Evolutionary conservation across 371 early-diverging fungal genomes (phyloP), one percentile per base, ranked within the genome.

Genomic region (Rhizopus arrhizus): DNA sequence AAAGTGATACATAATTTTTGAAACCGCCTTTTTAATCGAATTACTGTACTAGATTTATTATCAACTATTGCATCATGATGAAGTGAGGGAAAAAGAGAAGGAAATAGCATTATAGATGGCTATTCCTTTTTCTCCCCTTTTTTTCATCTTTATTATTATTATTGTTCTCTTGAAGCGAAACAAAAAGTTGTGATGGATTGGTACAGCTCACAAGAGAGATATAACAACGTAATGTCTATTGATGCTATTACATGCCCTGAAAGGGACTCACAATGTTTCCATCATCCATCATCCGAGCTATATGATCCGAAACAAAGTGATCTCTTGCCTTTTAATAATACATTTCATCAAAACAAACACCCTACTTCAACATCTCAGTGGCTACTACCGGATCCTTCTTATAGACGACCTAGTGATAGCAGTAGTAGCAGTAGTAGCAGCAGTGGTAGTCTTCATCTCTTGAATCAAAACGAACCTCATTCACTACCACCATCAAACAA

Each of bases 201-300:
- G 12, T 38, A 31, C 7, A 43, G 3, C 10, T 36, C 3, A 47
- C 29, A 56, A 45, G 49, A 52, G 8, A 29, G 53, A 45, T n/a
- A 11, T 42, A 59, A 41, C 32, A 65, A 56, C 50, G 47, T 65
- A n/a, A 65, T 65, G 65, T 65, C 65, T 32, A 65, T 65, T 46
- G 59, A 40, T 46, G 61, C 60, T 8, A 56, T 65, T 51, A 65
- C 61, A 13, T 65, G 56, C 38, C 57, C 63, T 12, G 40, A 49
- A 40, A 28, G 28, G 13, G 47, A 16, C 31, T 48, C 29, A 5
- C 29, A 22, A 10, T 29, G 5, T 48, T 48, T 8, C 6, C 40
- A 38, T 38, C 40, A 13, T 13, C 13, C 40, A 5, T 5, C 5
- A 8, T 13, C 40, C 8, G 40, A 38, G 40, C 5, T 8, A 38